Evolutionary conservation across 805 yeast genomes (phyloP).

Genomic region (Candida golubevii): DNA sequence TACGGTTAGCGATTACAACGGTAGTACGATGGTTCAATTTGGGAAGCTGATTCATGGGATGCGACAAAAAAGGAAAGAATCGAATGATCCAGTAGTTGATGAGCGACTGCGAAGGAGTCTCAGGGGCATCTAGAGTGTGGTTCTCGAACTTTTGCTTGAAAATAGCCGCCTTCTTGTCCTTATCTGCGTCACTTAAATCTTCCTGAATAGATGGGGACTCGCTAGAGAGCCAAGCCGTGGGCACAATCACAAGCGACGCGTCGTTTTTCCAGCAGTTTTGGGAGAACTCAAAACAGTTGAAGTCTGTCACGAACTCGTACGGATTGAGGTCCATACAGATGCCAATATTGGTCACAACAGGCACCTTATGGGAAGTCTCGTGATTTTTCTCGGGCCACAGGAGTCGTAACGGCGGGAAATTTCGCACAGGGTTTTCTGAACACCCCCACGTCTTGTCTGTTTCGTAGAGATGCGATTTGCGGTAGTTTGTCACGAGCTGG

Average conservation of each 20-base stretch:
- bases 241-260: constrained; percentile 60
- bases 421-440: constrained; percentile 52
- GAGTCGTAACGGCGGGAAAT: constrained; percentile 51
- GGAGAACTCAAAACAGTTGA: constrained; percentile 69
- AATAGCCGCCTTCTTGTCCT: constrained; percentile 7
- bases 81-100: constrained; percentile 74
- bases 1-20: constrained; percentile 62
- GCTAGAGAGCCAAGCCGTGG: constrained; percentile 81
- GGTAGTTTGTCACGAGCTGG: constrained; percentile 54
- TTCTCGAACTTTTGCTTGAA: constrained; percentile 5
- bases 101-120: constrained; percentile 15
- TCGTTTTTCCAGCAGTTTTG: constrained; percentile 42
- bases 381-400: constrained; percentile 21
- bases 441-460: constrained; percentile 84
- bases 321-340: constrained; percentile 96
- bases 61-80: constrained; percentile 56
- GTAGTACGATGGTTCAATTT: constrained; percentile 23
- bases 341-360: constrained; percentile 55
- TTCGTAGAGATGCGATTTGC: constrained; percentile 72
- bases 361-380: background rate
- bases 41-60: constrained; percentile 24
- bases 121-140: constrained; percentile 2
- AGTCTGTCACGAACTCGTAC: constrained; percentile 77
- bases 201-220: constrained; percentile 39
- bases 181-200: constrained; percentile 13